phyloP scores from a whole-genome alignment of 2,329 filamentous ascomycete species.

The Trichoderma aggressivum region DNA sequence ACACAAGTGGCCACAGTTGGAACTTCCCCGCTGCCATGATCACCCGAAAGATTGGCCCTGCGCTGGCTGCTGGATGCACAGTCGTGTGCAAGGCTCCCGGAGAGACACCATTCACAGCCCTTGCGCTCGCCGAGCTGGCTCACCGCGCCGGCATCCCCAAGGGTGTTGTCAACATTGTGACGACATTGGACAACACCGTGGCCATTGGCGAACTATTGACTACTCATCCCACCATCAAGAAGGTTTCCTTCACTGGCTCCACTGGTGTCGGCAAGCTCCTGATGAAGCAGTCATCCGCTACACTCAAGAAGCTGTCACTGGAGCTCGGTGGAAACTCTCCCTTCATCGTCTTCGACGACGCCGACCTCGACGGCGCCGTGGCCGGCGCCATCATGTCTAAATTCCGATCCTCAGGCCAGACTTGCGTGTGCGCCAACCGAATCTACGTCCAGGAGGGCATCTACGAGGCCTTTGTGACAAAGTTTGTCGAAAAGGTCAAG shows the following conservation, averaged over 20 bases:
- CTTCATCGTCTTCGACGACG: constrained; percentile 96
- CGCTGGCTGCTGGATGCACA: constrained; percentile 90
- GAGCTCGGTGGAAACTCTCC: constrained; percentile 94
- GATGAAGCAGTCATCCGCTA: constrained; percentile 84
- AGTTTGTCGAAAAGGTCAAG: constrained; percentile 69
- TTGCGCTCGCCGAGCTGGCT: constrained; percentile 82
- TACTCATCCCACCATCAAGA: constrained; percentile 72
- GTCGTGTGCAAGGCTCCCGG: constrained; percentile 88
- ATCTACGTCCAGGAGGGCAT: constrained; percentile 76
- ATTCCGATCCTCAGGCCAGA: constrained; percentile 93
- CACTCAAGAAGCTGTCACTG: constrained; percentile 79
- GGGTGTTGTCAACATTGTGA: constrained; percentile 88
- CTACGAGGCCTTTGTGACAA: constrained; percentile 69
- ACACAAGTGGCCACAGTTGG: constrained; percentile 64
- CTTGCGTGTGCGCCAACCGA: constrained; percentile 86
- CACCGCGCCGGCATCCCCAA: constrained; percentile 84
- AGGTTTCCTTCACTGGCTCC: constrained; percentile 91
- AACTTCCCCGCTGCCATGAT: constrained; percentile 83
- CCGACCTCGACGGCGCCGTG: constrained; percentile 82
- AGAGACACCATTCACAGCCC: constrained; percentile 87
- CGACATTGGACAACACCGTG: constrained; percentile 72
- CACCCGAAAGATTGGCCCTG: constrained; percentile 66
- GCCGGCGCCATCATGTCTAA: constrained; percentile 80
- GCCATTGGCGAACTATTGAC: constrained; percentile 73
- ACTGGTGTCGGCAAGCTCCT: constrained; percentile 67